Percentiles rank a stretch among this genome's conserved stretches.
phyloP scores from a whole-genome alignment of 2,329 filamentous ascomycete species.

The Epichloe brachyelytri region DNA sequence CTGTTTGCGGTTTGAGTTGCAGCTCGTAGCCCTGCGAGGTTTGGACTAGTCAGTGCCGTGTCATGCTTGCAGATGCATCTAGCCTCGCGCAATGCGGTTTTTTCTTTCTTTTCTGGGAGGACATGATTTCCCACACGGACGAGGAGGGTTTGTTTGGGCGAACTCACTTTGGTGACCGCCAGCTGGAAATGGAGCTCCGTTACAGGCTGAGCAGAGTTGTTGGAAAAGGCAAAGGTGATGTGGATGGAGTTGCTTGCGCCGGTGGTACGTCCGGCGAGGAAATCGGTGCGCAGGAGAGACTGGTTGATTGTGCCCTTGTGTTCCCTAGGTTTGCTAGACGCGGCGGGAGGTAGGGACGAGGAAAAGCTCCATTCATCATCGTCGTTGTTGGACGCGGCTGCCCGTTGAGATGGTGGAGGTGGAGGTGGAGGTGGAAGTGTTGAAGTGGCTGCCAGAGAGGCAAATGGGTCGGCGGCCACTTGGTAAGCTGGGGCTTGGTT shows the following conservation, averaged over 20 bases:
- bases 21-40: conserved; percentile 58
- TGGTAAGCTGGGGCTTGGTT: conserved; percentile 30
- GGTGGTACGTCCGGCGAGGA: conserved; percentile 51
- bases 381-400: conserved; percentile 42
- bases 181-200: conserved; percentile 79
- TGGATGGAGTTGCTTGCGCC: conserved; percentile 45
- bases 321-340: conserved; percentile 39
- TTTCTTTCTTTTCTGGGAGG: too few relatives aligned
- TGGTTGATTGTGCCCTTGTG: conserved; percentile 57
- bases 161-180: conserved; percentile 73
- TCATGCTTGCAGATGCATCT: background rate
- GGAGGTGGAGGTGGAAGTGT: conserved; percentile 14
- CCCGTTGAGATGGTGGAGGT: conserved; percentile 12
- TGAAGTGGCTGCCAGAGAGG: conserved; percentile 27
- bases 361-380: conserved; percentile 95
- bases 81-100: too few relatives aligned
- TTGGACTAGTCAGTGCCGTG: background rate
- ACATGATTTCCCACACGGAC: too few relatives aligned
- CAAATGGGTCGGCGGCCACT: conserved; percentile 37
- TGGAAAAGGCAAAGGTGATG: conserved; percentile 73
- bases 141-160: too few relatives aligned
- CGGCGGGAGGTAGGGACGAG: conserved; percentile 61
- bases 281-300: conserved; percentile 57
- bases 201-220: conserved; percentile 58
- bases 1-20: conserved; percentile 73